Conservation (phyloP, 2,329 filamentous ascomycete genomes). For the Pseudogymnoascus sp. region DNA sequence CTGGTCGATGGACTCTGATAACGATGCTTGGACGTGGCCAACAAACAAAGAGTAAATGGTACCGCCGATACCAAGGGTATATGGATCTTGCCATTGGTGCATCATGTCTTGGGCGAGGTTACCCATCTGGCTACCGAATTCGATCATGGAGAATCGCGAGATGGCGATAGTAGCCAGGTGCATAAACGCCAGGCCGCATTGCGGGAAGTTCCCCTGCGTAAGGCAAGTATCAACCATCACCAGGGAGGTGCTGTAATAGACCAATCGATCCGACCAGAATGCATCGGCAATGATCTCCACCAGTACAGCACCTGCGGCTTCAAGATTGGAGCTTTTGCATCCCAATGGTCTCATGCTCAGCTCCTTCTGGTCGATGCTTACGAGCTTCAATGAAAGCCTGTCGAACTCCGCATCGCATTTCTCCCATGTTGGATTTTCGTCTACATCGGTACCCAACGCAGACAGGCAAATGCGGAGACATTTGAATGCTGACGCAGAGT, state of each 20-base stretch:
- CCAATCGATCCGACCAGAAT: slow-evolving; percentile 63
- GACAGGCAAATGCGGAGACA: slow-evolving; percentile 62
- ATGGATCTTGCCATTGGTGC: slow-evolving; percentile 52
- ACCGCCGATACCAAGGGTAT: slow-evolving; percentile 58
- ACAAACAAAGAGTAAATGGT: slow-evolving; percentile 63
- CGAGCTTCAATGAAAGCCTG: slow-evolving; percentile 50
- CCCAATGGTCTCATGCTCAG: slow-evolving; percentile 37
- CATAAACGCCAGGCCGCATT: slow-evolving; percentile 60
- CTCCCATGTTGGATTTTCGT: slow-evolving; percentile 60
- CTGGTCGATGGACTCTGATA: slow-evolving; percentile 48
- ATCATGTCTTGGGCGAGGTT: slow-evolving; percentile 55
- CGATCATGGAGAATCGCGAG: slow-evolving; percentile 61
- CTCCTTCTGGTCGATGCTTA: slow-evolving; percentile 43
- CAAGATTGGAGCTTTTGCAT: slow-evolving; percentile 43
- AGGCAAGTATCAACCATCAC: slow-evolving; percentile 61
- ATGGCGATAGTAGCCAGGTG: slow-evolving; percentile 60
- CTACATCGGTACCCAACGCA: slow-evolving; percentile 59
- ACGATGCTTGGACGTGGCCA: slow-evolving; percentile 59
- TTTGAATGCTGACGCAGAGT: slow-evolving; percentile 59
- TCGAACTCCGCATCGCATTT: slow-evolving; percentile 71
- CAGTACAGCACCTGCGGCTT: slow-evolving; percentile 60
- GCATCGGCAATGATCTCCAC: slow-evolving; percentile 61
- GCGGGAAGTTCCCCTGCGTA: slow-evolving; percentile 54
- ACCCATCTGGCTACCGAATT: slow-evolving; percentile 58
- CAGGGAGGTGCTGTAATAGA: slow-evolving; percentile 65